Base-by-base conservation (phyloP, 2,329 filamentous ascomycete genomes). In the Elsinoe ampelina region DNA sequence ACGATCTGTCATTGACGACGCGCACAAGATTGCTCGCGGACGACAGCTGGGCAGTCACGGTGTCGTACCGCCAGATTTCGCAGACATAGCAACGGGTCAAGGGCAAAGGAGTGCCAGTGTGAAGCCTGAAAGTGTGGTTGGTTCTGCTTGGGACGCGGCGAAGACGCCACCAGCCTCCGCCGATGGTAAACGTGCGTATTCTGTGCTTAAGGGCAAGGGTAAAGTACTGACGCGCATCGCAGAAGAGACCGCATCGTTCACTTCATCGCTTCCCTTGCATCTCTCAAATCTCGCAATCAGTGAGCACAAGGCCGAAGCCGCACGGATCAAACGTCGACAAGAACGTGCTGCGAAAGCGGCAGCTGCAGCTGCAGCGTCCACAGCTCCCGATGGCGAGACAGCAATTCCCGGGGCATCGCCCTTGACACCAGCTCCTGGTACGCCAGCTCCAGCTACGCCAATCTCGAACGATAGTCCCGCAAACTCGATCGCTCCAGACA, bases 41-140 rank as follows among this genome's bases (percentile, higher is more conserved):
- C 82, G 92, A 55, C 86, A 88, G 66, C 83, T 80, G 59, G 87
- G 86, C 17, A 58, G 57, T 1, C 86, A 95, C 68, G 92, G 91
- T 1, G 75, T 84, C 32, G 77, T 95, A 5, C 87, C 89, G 2
- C 76, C 81, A 8, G 87, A 91, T 56, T 93, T 90, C 82, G 71
- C 78, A 17, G 82, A 87, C 62, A 78, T 89, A 47, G 89, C 89
- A 4, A 78, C 70, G 68, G 64, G 80, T 74, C 57, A 77, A 71
- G 66, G 74, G 58, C 35, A 60, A 70, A 62, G 59, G 54, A 61
- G 57, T 43, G 66, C 69, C 42, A 68, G 71, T 60, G 67, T 68
- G 11, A 70, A 68, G 47, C 69, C 68, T 41, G 66, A 63, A 58
- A 72, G 69, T 58, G 61, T 71, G 20, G 63, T 66, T 32, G 68